These are phyloP conservation scores for Coemansia sp. DNA, from an alignment of 192 early-diverging fungal species.

Conservation along the genomic window DNA sequence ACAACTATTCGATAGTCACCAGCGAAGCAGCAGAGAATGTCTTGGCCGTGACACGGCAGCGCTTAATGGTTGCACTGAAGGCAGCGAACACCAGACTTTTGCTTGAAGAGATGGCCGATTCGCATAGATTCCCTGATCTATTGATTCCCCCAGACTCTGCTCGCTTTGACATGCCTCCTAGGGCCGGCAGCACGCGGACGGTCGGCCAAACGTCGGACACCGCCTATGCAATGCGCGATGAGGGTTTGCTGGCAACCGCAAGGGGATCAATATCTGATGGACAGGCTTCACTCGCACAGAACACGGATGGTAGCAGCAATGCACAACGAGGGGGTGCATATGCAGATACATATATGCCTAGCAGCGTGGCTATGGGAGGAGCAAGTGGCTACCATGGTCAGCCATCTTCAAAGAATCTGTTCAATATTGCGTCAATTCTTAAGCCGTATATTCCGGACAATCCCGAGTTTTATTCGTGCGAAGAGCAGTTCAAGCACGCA, in stretches of 20 bases:
- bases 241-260: background rate
- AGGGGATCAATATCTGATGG: background rate
- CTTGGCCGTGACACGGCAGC: slow-evolving; percentile 51
- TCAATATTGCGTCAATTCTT: slow-evolving; percentile 45
- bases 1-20: slow-evolving; percentile 53
- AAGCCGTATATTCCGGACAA: slow-evolving; percentile 38
- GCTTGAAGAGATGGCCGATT: slow-evolving; percentile 54
- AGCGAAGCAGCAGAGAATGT: slow-evolving; percentile 45
- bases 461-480: slow-evolving; percentile 38
- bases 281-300: background rate
- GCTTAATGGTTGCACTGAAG: slow-evolving; percentile 44
- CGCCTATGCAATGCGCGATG: slow-evolving; percentile 25
- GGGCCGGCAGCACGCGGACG: slow-evolving; percentile 7
- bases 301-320: background rate
- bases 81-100: slow-evolving; percentile 54
- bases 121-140: slow-evolving; percentile 40
- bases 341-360: background rate
- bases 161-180: background rate
- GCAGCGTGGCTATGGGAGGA: background rate
- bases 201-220: slow-evolving; percentile 11
- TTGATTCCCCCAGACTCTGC: slow-evolving; percentile 35
- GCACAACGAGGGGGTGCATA: background rate
- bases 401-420: slow-evolving; percentile 11
- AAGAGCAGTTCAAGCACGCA: slow-evolving; percentile 36
- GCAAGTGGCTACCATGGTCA: background rate